Evolutionary conservation across 371 early-diverging fungal species (phyloP).

Genomic region (Mucor saturninus): DNA sequence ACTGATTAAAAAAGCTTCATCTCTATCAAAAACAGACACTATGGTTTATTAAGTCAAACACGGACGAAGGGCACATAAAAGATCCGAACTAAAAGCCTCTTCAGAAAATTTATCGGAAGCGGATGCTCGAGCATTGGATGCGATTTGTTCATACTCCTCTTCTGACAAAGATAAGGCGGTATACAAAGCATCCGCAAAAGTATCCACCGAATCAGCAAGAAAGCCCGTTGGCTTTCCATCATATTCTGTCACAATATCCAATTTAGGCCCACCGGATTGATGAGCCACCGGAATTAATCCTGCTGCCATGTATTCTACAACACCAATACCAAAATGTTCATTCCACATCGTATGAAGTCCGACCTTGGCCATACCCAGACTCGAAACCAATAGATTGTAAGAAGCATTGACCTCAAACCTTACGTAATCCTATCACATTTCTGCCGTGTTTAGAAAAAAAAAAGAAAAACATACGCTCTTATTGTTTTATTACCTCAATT

Average conservation of each 20-base stretch:
- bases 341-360: conserved; percentile 96
- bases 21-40: no score
- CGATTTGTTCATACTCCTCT: conserved; percentile 52
- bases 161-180: conserved; percentile 53
- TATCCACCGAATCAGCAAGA: conserved; percentile 67
- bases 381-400: conserved; percentile 63
- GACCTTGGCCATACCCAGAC: conserved; percentile 66
- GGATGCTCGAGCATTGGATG: conserved; percentile 63
- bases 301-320: conserved; percentile 97
- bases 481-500: conserved; percentile 49
- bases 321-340: conserved; percentile 97
- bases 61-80: conserved; percentile 46
- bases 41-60: conserved; percentile 23
- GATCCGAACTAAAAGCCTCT: conserved; percentile 57
- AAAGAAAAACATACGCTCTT: neutral
- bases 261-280: conserved; percentile 92
- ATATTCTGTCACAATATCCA: conserved; percentile 83
- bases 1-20: no score
- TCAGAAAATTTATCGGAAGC: conserved; percentile 76
- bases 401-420: conserved; percentile 84
- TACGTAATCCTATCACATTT: conserved; percentile 64
- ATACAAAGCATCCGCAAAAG: conserved; percentile 69
- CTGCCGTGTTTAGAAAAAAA: neutral
- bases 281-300: conserved; percentile 92
- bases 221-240: conserved; percentile 59